phyloP scores from a whole-genome alignment of 2,329 filamentous ascomycete genomes.

The Paraphaeosphaeria minitans region DNA sequence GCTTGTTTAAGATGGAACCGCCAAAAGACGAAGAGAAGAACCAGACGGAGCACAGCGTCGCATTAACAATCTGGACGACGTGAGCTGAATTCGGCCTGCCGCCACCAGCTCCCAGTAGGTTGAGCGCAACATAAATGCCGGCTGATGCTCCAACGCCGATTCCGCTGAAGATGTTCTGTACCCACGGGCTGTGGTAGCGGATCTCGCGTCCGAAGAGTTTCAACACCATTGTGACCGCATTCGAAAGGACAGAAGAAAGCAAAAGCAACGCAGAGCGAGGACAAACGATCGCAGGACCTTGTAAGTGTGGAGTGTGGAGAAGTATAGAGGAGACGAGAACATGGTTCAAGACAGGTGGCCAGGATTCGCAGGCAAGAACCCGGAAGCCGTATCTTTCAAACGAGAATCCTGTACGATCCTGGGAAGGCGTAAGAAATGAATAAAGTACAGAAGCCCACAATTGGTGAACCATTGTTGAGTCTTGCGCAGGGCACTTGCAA shows the following conservation, averaged over 20 bases:
- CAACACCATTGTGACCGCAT: constrained; percentile 27
- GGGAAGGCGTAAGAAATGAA: not conserved
- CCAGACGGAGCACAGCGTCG: constrained; percentile 41
- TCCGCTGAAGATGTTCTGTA: constrained; percentile 38
- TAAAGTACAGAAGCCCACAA: not conserved
- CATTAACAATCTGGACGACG: constrained; percentile 40
- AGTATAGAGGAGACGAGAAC: constrained; percentile 4
- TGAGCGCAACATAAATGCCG: constrained; percentile 39
- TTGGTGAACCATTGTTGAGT: not conserved
- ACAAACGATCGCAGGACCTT: not conserved
- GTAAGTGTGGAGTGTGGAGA: constrained; percentile 1
- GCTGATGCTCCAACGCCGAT: constrained; percentile 37
- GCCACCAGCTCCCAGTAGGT: constrained; percentile 37
- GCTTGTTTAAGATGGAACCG: constrained; percentile 38
- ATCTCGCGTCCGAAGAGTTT: constrained; percentile 27
- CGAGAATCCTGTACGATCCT: not conserved
- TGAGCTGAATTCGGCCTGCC: constrained; percentile 37
- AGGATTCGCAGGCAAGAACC: constrained; percentile 1
- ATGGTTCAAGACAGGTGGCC: constrained; percentile 1
- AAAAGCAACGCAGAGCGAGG: not conserved
- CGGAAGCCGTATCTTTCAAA: constrained; percentile 3
- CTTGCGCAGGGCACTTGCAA: constrained; percentile 9
- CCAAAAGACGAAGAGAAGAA: constrained; percentile 42
- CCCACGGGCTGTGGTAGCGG: constrained; percentile 38
- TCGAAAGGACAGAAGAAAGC: not conserved